Percentiles rank a stretch among this genome's conserved stretches.
phyloP scores from a whole-genome alignment of 2,329 filamentous ascomycete species.

The Stemphylium beticola region DNA sequence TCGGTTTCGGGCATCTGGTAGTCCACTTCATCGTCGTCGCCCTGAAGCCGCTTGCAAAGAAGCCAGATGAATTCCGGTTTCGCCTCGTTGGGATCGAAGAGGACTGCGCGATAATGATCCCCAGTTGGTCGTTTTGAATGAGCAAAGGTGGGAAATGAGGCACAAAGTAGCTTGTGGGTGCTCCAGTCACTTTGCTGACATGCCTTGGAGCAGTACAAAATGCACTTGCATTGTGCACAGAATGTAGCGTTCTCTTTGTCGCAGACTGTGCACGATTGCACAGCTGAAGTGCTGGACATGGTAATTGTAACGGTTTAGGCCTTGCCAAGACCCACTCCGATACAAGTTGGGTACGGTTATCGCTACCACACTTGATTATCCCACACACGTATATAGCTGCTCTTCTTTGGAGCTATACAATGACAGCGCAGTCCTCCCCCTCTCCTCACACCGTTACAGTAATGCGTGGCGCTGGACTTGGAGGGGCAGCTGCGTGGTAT shows the following conservation, averaged over 20 bases:
- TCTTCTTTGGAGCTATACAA: too few species aligned
- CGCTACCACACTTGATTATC: too few species aligned
- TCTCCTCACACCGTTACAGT: too few species aligned
- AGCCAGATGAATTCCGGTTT: not conserved
- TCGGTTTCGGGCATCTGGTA: not conserved
- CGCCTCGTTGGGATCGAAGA: not conserved
- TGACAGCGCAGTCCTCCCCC: too few species aligned
- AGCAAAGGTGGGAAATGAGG: not conserved
- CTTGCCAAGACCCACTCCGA: too few species aligned
- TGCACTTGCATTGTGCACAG: not conserved
- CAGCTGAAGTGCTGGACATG: not conserved
- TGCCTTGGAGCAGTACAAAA: not conserved
- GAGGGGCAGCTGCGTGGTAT: not conserved
- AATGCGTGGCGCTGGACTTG: not conserved
- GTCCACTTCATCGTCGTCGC: not conserved
- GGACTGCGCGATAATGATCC: not conserved
- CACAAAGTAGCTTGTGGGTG: not conserved
- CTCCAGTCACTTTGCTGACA: not conserved
- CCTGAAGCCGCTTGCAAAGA: not conserved
- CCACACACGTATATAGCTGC: too few species aligned
- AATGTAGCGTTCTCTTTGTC: not conserved
- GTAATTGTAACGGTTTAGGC: too few species aligned
- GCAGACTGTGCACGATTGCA: not conserved
- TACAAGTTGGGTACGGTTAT: too few species aligned
- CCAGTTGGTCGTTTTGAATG: not conserved